A percentile compares a stretch with the other conserved stretches of the same genome.
phyloP scores from a whole-genome alignment of 805 yeast species.

The Ogataea ganodermae region DNA sequence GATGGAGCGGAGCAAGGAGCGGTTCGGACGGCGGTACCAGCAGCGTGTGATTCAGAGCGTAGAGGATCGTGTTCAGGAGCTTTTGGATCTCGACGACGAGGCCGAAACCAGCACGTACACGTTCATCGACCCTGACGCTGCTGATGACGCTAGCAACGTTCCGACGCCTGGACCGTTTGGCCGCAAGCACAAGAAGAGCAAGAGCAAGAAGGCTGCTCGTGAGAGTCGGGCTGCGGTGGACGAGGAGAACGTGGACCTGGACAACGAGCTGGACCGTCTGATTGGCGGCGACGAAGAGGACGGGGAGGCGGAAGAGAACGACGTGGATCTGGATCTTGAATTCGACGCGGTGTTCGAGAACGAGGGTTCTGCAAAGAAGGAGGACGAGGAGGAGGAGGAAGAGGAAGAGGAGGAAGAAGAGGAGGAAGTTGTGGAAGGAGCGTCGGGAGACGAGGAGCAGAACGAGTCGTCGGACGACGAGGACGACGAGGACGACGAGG shows the following conservation, averaged over 20 bases:
- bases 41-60: conserved; percentile 73
- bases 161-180: conserved; percentile 25
- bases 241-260: conserved; percentile 38
- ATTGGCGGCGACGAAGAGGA: conserved; percentile 34
- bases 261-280: conserved; percentile 32
- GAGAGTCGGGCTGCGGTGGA: conserved; percentile 1
- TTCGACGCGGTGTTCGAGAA: conserved; percentile 21
- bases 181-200: conserved; percentile 21
- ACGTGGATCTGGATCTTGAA: conserved; percentile 26
- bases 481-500: conserved; percentile 50
- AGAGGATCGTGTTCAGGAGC: conserved; percentile 75
- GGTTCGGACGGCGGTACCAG: conserved; percentile 71
- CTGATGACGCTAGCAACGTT: conserved; percentile 38
- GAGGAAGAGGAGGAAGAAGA: conserved; percentile 48
- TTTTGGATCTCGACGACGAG: conserved; percentile 73
- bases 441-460: conserved; percentile 45
- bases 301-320: conserved; percentile 37
- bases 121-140: conserved; percentile 57
- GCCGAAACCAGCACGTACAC: conserved; percentile 83
- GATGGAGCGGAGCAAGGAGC: conserved; percentile 65
- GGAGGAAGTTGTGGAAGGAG: conserved; percentile 45
- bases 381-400: conserved; percentile 46
- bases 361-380: conserved; percentile 24
- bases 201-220: conserved; percentile 19
- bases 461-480: conserved; percentile 47